These are phyloP conservation scores for Ascochyta fabae DNA, from an alignment of 2,329 filamentous ascomycete genomes.

Conservation along the genomic window DNA sequence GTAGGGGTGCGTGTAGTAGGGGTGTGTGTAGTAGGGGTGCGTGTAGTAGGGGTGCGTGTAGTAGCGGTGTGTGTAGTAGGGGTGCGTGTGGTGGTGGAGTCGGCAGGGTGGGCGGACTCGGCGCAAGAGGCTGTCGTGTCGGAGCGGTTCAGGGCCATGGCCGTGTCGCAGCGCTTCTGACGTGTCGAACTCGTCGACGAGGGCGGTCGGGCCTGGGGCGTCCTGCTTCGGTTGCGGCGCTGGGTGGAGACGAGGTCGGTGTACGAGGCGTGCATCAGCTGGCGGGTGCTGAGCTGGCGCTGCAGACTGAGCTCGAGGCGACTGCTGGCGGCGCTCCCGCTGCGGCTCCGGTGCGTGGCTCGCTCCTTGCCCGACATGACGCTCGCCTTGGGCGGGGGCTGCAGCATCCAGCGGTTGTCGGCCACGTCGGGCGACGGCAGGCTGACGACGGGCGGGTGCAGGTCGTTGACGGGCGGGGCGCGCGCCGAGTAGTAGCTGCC, in stretches of 20 bases:
- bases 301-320: slow-evolving; percentile 47
- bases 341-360: slow-evolving; percentile 66
- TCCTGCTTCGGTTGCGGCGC: slow-evolving; percentile 42
- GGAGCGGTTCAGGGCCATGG: slow-evolving; percentile 29
- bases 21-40: no score
- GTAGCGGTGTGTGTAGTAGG: no score
- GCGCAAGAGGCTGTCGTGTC: slow-evolving; percentile 28
- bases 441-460: slow-evolving; percentile 83
- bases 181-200: slow-evolving; percentile 39
- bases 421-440: slow-evolving; percentile 72
- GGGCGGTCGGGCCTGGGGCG: slow-evolving; percentile 35
- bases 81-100: slow-evolving; percentile 8
- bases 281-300: slow-evolving; percentile 48
- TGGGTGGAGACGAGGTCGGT: slow-evolving; percentile 31
- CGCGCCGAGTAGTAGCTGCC: slow-evolving; percentile 49
- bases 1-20: no score
- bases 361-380: slow-evolving; percentile 88
- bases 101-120: slow-evolving; percentile 35
- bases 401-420: slow-evolving; percentile 88
- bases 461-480: slow-evolving; percentile 80
- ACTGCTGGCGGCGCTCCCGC: slow-evolving; percentile 53
- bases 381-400: slow-evolving; percentile 86
- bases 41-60: no score
- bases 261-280: slow-evolving; percentile 48
- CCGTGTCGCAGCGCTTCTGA: slow-evolving; percentile 40